A percentile compares a stretch with the other conserved stretches of the same genome.
These are phyloP conservation scores for Lasiosphaeria ovina DNA, from an alignment of 495 filamentous ascomycete genomes.

Conservation along the genomic window DNA sequence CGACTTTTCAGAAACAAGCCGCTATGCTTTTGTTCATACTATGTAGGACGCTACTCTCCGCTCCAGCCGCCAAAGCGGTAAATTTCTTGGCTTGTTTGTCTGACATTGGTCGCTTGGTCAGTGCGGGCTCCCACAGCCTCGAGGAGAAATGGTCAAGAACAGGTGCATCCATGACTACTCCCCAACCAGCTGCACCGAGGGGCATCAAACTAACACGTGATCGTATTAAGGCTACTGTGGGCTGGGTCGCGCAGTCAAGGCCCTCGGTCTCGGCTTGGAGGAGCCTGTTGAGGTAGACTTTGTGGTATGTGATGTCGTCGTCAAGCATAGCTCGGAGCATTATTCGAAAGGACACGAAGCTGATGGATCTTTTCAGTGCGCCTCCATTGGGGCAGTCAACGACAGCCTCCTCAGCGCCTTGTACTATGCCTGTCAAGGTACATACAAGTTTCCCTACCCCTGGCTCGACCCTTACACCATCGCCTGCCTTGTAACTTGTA, in stretches of 20 bases:
- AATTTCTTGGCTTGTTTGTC: neutral
- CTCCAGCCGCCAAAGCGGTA: neutral
- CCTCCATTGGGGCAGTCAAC: constrained; percentile 76
- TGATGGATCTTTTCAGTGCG: constrained; percentile 46
- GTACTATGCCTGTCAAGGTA: constrained; percentile 75
- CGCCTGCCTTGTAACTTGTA: neutral
- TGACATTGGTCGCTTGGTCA: constrained; percentile 16
- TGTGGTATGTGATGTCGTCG: constrained; percentile 40
- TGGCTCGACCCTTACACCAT: neutral
- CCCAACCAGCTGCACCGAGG: neutral
- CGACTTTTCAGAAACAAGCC: constrained; percentile 67
- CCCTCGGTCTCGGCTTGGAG: constrained; percentile 52
- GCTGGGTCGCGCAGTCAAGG: constrained; percentile 58
- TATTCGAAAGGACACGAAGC: constrained; percentile 4
- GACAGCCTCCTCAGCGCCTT: constrained; percentile 64
- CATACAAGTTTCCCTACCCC: neutral
- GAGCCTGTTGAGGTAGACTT: constrained; percentile 58
- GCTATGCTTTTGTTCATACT: constrained; percentile 77
- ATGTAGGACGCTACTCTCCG: constrained; percentile 45
- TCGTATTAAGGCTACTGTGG: constrained; percentile 54
- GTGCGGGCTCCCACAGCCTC: constrained; percentile 53
- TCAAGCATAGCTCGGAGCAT: neutral
- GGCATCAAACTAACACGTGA: neutral
- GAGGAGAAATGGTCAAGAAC: constrained; percentile 56
- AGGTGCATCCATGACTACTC: constrained; percentile 37